phyloP scores from a whole-genome alignment of 768 basidiomycete species.

The Calocera cornea region DNA sequence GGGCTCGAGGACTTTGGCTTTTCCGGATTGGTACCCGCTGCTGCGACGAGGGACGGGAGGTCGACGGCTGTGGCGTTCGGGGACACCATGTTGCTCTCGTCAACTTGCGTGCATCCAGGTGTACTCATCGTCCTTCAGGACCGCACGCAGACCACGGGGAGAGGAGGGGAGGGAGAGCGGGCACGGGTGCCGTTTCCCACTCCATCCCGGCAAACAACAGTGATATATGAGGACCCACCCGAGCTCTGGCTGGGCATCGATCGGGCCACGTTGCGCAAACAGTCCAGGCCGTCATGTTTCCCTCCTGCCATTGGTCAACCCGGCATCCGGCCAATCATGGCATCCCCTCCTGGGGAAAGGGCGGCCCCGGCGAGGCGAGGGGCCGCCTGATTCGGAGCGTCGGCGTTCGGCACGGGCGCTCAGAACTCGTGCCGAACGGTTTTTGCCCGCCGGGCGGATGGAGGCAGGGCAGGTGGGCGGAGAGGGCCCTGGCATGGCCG shows the following conservation, averaged over 20 bases:
- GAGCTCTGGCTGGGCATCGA: too few species aligned
- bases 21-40: background rate
- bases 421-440: background rate
- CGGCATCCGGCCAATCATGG: too few species aligned
- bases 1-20: background rate
- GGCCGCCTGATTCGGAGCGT: background rate
- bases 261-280: too few species aligned
- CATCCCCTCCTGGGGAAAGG: too few species aligned
- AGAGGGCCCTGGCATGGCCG: background rate
- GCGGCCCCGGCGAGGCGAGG: too few species aligned
- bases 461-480: background rate
- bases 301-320: background rate
- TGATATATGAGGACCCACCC: too few species aligned
- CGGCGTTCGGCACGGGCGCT: background rate
- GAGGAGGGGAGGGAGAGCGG: background rate
- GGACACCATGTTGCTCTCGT: background rate
- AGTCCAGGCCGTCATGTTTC: too few species aligned
- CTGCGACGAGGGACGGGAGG: background rate
- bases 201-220: too few species aligned
- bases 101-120: background rate
- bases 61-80: constrained; percentile 1
- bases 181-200: too few species aligned
- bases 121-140: background rate
- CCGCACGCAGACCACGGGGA: background rate
- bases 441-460: background rate